phyloP scores from a whole-genome alignment of 1,284 basidiomycete species.

The Cryptococcus sp. region DNA sequence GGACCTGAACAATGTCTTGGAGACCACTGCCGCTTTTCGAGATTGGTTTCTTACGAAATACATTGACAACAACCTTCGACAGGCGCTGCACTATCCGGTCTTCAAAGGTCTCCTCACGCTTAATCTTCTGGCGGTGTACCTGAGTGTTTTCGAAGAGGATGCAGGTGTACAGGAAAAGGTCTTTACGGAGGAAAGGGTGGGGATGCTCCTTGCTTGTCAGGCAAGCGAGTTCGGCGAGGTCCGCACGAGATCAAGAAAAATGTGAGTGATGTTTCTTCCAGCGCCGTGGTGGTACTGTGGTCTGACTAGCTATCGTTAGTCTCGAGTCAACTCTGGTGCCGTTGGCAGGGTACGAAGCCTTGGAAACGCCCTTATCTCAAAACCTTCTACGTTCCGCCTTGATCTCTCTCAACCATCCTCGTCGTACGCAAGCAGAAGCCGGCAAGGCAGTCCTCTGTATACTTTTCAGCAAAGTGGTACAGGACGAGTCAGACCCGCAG shows the following conservation, averaged over 20 bases:
- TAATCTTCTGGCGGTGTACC: slow-evolving; percentile 28
- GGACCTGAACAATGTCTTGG: not conserved
- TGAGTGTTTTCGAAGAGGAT: slow-evolving; percentile 36
- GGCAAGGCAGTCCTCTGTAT: slow-evolving; percentile 47
- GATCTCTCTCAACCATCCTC: slow-evolving; percentile 40
- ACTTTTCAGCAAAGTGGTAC: slow-evolving; percentile 36
- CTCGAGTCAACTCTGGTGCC: slow-evolving; percentile 37
- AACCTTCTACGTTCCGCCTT: slow-evolving; percentile 32
- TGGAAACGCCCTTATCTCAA: slow-evolving; percentile 17
- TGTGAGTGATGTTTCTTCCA: slow-evolving; percentile 35
- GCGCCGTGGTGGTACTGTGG: not conserved
- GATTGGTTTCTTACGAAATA: slow-evolving; percentile 34
- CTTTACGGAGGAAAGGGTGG: slow-evolving; percentile 39
- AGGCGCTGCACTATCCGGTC: slow-evolving; percentile 33
- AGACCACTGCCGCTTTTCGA: slow-evolving; percentile 18
- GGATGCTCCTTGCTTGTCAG: slow-evolving; percentile 46
- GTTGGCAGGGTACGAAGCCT: slow-evolving; percentile 40
- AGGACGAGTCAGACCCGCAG: slow-evolving; percentile 8
- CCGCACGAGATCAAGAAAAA: slow-evolving; percentile 32
- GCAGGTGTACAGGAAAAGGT: slow-evolving; percentile 17
- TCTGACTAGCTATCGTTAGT: slow-evolving; percentile 21
- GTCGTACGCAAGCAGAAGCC: slow-evolving; percentile 51
- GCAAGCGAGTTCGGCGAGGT: slow-evolving; percentile 50
- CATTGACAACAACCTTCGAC: slow-evolving; percentile 29
- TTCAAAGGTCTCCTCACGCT: slow-evolving; percentile 36